A percentile compares a stretch with the other conserved stretches of the same genome.
phyloP scores from a whole-genome alignment of 768 basidiomycete species.

The Termitomyces titanicus region DNA sequence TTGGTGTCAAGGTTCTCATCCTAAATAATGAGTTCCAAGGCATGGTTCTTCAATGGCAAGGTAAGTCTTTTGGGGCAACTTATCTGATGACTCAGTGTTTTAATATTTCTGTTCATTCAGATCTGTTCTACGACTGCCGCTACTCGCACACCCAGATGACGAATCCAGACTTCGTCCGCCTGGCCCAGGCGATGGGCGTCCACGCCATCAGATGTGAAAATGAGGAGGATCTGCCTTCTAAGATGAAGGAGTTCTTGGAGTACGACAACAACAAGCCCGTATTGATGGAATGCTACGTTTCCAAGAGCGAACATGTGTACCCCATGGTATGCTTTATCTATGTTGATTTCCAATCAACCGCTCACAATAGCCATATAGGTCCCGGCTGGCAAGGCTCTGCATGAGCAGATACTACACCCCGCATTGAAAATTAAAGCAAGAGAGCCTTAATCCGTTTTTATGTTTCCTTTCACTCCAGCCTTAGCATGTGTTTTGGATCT shows the following conservation, averaged over 20 bases:
- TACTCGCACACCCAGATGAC: conserved; percentile 96
- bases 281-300: conserved; percentile 86
- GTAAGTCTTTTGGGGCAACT: conserved; percentile 34
- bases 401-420: conserved; percentile 86
- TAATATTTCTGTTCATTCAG: conserved; percentile 25
- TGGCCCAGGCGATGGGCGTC: conserved; percentile 89
- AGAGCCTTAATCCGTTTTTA: conserved; percentile 2
- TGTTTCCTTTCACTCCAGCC: background rate
- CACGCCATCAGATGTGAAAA: conserved; percentile 80
- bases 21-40: conserved; percentile 98
- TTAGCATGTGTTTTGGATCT: background rate
- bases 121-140: conserved; percentile 95
- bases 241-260: conserved; percentile 99
- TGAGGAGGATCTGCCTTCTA: conserved; percentile 76
- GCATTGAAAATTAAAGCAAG: conserved; percentile 16
- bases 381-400: conserved; percentile 90
- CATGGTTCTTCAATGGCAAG: conserved; percentile 99
- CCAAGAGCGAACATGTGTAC: conserved; percentile 84
- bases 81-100: background rate
- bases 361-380: conserved; percentile 42
- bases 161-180: conserved; percentile 91
- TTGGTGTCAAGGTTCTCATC: conserved; percentile 92
- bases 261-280: conserved; percentile 86
- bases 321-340: conserved; percentile 62
- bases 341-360: background rate